phyloP scores from a whole-genome alignment of 768 basidiomycete species.

The Naganishia vaughanmartiniae region DNA sequence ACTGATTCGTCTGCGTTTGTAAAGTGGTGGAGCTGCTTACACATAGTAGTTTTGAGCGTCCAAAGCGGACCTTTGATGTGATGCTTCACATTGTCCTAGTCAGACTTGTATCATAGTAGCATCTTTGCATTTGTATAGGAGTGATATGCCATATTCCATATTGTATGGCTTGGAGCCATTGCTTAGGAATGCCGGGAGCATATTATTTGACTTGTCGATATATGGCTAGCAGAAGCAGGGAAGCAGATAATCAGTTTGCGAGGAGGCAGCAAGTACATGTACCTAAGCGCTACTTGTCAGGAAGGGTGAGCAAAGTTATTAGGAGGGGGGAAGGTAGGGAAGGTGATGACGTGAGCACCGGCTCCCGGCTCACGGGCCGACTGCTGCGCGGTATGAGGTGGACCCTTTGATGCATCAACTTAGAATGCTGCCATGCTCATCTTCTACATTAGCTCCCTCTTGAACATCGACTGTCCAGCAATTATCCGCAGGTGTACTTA shows the following conservation, averaged over 20 bases:
- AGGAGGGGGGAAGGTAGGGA: background rate
- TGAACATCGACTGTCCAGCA: background rate
- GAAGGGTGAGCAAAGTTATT: too few species aligned
- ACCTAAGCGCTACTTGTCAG: too few species aligned
- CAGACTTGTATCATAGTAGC: conserved; percentile 1
- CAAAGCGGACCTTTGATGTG: background rate
- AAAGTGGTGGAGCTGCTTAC: conserved; percentile 20
- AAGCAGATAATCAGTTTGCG: too few species aligned
- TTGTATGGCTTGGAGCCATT: background rate
- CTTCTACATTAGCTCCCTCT: background rate
- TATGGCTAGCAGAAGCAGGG: too few species aligned
- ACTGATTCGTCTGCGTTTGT: background rate
- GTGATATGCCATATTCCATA: background rate
- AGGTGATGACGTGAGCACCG: background rate
- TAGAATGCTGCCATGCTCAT: too few species aligned
- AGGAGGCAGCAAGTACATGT: too few species aligned
- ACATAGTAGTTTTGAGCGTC: background rate
- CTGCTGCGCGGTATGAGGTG: too few species aligned
- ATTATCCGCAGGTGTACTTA: background rate
- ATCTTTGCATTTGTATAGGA: background rate
- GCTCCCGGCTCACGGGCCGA: background rate
- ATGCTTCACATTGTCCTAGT: background rate
- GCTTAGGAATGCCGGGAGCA: too few species aligned
- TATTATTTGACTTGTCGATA: too few species aligned
- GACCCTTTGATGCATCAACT: too few species aligned